A percentile compares a stretch with the other conserved stretches of the same genome.
Evolutionary conservation across 371 early-diverging fungal genomes (phyloP).

Genomic region (Syncephalastrum sp.): DNA sequence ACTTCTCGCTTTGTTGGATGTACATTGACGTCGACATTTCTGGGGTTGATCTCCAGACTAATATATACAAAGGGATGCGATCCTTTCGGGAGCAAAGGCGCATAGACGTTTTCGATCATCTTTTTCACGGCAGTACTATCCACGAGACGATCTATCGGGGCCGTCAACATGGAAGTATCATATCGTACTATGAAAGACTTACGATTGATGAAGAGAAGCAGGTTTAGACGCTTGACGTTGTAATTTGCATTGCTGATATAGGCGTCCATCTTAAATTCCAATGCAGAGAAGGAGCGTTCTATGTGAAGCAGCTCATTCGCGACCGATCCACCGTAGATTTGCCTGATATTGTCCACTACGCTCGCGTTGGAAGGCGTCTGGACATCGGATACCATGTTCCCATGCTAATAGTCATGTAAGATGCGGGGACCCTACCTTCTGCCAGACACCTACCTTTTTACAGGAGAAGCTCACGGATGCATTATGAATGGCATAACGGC

Average conservation of each 20-base stretch:
- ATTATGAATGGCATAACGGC: constrained; percentile 91
- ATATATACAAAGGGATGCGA: constrained; percentile 92
- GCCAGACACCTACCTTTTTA: constrained; percentile 61
- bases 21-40: constrained; percentile 96
- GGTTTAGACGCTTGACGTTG: constrained; percentile 70
- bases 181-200: constrained; percentile 23
- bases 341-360: constrained; percentile 73
- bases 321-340: constrained; percentile 75
- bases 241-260: constrained; percentile 84
- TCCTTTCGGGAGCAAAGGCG: constrained; percentile 80
- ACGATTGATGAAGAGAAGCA: constrained; percentile 95
- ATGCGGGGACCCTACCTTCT: background rate
- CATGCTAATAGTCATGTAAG: constrained; percentile 41
- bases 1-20: constrained; percentile 96
- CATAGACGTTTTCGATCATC: constrained; percentile 78
- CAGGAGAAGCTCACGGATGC: constrained; percentile 78
- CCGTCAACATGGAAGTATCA: constrained; percentile 4
- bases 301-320: constrained; percentile 72
- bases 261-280: constrained; percentile 64
- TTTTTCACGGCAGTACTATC: constrained; percentile 78
- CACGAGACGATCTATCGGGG: constrained; percentile 78
- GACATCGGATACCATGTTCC: constrained; percentile 70
- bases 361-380: constrained; percentile 62
- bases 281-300: constrained; percentile 34
- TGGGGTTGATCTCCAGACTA: constrained; percentile 76